Percentiles rank a stretch among this genome's conserved stretches.
These are phyloP conservation scores for Sporothrix variecibatus DNA, from an alignment of 2,329 filamentous ascomycete genomes.

Conservation along the genomic window DNA sequence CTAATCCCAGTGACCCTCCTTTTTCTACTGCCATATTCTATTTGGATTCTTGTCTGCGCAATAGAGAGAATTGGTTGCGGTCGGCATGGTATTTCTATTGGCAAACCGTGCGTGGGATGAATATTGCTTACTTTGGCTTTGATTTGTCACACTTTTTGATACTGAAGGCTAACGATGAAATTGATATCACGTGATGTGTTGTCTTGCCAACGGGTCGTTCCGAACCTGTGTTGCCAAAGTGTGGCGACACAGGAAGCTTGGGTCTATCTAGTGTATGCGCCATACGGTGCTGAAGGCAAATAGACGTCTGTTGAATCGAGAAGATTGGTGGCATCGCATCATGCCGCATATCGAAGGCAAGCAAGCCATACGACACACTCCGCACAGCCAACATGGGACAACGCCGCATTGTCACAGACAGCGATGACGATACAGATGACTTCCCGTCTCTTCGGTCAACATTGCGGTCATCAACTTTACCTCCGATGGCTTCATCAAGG, in stretches of 20 bases:
- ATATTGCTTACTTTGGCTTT: too few species aligned
- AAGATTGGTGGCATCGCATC: background rate
- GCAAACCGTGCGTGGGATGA: too few species aligned
- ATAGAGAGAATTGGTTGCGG: too few species aligned
- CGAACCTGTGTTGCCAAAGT: background rate
- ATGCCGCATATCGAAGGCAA: background rate
- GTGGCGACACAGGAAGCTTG: background rate
- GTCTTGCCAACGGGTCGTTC: conserved; percentile 21
- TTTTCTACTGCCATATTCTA: too few species aligned
- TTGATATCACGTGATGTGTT: conserved; percentile 17
- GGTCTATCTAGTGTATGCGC: background rate
- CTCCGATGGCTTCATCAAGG: background rate
- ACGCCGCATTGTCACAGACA: conserved; percentile 27
- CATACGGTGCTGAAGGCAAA: background rate
- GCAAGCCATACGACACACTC: background rate
- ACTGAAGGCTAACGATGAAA: too few species aligned
- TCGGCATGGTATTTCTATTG: too few species aligned
- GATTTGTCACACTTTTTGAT: too few species aligned
- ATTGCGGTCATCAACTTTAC: background rate
- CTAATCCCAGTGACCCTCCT: too few species aligned
- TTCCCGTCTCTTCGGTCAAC: conserved; percentile 2
- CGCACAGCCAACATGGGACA: background rate
- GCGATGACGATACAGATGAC: conserved; percentile 26
- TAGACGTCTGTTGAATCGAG: background rate
- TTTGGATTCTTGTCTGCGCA: too few species aligned